Conservation (phyloP, 345 rosid genomes). For the Citrus cavaleriei region DNA sequence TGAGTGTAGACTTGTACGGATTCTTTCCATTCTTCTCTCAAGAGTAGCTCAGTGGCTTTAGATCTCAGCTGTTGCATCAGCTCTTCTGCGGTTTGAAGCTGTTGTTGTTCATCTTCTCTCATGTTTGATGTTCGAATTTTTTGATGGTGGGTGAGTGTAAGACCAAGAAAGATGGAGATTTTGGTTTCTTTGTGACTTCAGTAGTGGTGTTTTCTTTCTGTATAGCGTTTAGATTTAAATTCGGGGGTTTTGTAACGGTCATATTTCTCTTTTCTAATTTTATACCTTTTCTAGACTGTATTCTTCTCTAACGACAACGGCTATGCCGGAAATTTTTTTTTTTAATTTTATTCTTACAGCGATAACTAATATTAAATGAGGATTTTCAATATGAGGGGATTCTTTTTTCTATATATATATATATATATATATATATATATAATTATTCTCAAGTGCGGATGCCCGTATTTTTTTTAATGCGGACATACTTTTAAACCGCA, state of each 20-base stretch:
- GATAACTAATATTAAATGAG: neutral
- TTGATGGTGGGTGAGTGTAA: neutral
- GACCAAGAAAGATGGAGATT: neutral
- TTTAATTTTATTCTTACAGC: neutral
- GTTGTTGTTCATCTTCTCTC: slow-evolving; percentile 31
- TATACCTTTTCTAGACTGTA: neutral
- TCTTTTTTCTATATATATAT: no score
- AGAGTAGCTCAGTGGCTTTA: slow-evolving; percentile 72
- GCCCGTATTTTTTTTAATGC: no score
- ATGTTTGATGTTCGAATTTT: slow-evolving; percentile 4
- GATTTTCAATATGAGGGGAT: no score
- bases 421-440: no score
- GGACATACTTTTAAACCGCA: rapidly evolving
- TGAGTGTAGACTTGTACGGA: slow-evolving; percentile 57
- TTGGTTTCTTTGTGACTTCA: neutral
- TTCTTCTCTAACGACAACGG: slow-evolving; percentile 37
- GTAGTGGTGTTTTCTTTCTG: neutral
- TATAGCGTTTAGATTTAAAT: slow-evolving; percentile 17
- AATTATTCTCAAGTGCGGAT: no score
- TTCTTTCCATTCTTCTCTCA: slow-evolving; percentile 76
- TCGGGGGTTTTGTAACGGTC: slow-evolving; percentile 53
- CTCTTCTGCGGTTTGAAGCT: slow-evolving; percentile 25
- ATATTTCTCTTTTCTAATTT: slow-evolving; percentile 3
- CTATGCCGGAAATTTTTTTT: neutral
- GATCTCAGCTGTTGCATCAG: slow-evolving; percentile 62